Conservation (phyloP, 176 grass and related monocot genomes). For the Otatea glauca region DNA sequence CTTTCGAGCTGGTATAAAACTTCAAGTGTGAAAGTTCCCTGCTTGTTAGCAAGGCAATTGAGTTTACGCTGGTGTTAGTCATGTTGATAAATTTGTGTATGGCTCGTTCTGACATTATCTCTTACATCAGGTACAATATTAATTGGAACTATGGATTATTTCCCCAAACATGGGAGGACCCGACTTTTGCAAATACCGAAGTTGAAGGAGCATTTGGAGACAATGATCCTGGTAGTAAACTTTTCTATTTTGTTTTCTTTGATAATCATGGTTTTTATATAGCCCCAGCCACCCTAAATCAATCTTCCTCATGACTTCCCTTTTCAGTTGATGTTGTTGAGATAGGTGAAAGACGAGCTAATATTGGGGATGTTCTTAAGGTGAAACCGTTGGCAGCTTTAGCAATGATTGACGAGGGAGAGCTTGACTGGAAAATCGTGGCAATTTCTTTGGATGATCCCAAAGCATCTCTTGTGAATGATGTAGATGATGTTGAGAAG, state of each 20-base stretch:
- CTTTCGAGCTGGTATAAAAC: neutral
- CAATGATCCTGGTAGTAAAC: slow-evolving; percentile 85
- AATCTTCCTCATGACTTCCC: slow-evolving; percentile 17
- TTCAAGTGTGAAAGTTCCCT: slow-evolving; percentile 8
- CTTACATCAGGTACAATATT: slow-evolving; percentile 70
- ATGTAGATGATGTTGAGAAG: slow-evolving; percentile 88
- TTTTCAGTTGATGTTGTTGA: slow-evolving; percentile 97
- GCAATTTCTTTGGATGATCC: slow-evolving; percentile 96
- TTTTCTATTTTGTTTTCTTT: slow-evolving; percentile 19
- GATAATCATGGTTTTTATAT: slow-evolving; percentile 24
- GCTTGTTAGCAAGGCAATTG: slow-evolving; percentile 4
- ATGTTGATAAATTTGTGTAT: neutral
- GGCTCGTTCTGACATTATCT: slow-evolving; percentile 21
- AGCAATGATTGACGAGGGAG: slow-evolving; percentile 98
- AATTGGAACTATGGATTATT: slow-evolving; percentile 97
- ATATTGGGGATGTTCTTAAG: slow-evolving; percentile 87
- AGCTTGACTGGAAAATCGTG: slow-evolving; percentile 99
- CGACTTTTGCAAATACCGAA: slow-evolving; percentile 76
- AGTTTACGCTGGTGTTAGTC: neutral
- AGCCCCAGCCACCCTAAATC: neutral
- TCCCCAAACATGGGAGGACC: slow-evolving; percentile 98
- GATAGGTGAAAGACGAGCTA: slow-evolving; percentile 86
- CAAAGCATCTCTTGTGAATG: slow-evolving; percentile 96
- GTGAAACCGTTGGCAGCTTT: slow-evolving; percentile 97
- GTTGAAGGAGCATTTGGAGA: slow-evolving; percentile 96